These are phyloP conservation scores for Exophiala bonariae DNA, from an alignment of 2,329 filamentous ascomycete genomes.

Conservation along the genomic window DNA sequence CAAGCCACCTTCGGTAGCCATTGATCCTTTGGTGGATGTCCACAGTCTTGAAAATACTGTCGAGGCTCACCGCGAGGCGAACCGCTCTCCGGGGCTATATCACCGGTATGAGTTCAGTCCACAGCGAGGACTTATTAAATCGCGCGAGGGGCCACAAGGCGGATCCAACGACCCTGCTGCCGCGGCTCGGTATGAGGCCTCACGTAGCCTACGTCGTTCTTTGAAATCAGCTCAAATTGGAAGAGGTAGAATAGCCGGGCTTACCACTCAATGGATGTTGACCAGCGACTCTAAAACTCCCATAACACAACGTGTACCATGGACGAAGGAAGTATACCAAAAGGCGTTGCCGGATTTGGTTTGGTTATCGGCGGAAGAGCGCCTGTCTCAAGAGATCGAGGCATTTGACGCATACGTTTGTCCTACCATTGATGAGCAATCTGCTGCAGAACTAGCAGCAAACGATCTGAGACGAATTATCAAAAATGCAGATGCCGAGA, in stretches of 20 bases:
- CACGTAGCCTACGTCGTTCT: too few relatives aligned
- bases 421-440: slow-evolving; percentile 44
- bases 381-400: slow-evolving; percentile 47
- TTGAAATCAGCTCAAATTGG: too few relatives aligned
- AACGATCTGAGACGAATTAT: slow-evolving; percentile 33
- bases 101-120: too few relatives aligned
- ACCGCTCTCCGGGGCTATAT: slow-evolving; percentile 20
- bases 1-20: neutral
- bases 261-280: slow-evolving; percentile 19
- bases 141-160: too few relatives aligned
- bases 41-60: slow-evolving; percentile 35
- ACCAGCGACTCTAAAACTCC: slow-evolving; percentile 5
- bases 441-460: slow-evolving; percentile 30
- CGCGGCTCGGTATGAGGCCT: too few relatives aligned
- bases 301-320: slow-evolving; percentile 14
- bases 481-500: slow-evolving; percentile 29
- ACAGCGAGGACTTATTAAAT: too few relatives aligned
- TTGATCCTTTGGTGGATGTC: slow-evolving; percentile 26
- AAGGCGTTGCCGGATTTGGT: neutral
- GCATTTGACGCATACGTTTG: slow-evolving; percentile 47
- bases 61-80: slow-evolving; percentile 35
- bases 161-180: too few relatives aligned
- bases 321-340: neutral
- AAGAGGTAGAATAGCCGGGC: slow-evolving; percentile 13
- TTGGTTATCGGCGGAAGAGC: slow-evolving; percentile 14